Conservation (phyloP, 257 asterid species). For the Solanum sitiens region DNA sequence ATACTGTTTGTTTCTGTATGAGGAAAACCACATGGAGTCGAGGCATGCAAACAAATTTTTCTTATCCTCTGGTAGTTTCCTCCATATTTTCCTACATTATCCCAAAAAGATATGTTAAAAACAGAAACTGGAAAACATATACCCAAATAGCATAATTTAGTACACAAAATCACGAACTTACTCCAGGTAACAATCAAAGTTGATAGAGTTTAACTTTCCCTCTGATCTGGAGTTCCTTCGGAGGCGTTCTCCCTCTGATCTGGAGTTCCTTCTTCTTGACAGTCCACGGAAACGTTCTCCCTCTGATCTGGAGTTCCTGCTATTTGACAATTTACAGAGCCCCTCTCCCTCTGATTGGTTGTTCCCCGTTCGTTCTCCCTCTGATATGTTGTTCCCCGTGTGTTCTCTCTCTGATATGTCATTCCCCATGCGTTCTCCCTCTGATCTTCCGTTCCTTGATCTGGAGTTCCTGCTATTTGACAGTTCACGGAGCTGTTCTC, state of each 20-base stretch:
- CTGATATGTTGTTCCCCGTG: background rate
- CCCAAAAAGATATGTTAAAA: background rate
- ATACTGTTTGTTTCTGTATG: constrained; percentile 8
- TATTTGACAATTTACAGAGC: background rate
- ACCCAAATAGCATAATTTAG: background rate
- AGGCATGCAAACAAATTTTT: constrained; percentile 24
- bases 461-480: background rate
- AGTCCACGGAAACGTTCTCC: background rate
- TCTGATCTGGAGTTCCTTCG: constrained; percentile 11
- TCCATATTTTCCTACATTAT: constrained; percentile 44
- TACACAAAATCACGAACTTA: constrained; percentile 7
- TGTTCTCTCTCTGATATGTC: background rate
- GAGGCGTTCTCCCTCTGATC: background rate
- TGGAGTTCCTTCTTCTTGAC: background rate
- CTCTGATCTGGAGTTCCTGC: background rate
- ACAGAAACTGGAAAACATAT: background rate
- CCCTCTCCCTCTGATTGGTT: background rate
- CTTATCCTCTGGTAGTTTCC: constrained; percentile 31
- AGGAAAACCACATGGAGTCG: constrained; percentile 46
- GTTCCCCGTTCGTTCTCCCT: background rate
- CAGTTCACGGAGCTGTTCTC: background rate
- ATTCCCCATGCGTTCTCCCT: background rate
- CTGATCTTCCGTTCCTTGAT: background rate
- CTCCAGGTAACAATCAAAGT: constrained; percentile 32
- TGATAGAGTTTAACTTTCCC: constrained; percentile 34